These are phyloP conservation scores for Chamaecrista fasciculata DNA, from an alignment of 306 rosid species.

Conservation along the genomic window DNA sequence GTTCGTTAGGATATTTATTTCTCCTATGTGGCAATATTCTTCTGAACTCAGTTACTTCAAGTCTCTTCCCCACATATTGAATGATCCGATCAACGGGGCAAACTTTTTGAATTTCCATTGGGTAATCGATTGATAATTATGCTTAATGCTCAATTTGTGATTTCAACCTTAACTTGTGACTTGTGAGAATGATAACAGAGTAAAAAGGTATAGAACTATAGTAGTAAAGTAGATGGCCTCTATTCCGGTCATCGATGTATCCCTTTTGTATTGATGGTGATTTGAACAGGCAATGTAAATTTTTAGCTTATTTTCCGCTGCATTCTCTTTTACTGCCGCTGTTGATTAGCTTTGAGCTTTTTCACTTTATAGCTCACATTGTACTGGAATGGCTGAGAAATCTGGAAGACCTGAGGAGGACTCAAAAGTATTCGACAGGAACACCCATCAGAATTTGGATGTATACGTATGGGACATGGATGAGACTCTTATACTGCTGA, in stretches of 20 bases:
- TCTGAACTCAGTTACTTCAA: neutral
- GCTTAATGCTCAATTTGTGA: neutral
- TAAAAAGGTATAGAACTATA: neutral
- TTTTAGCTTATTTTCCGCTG: conserved; percentile 8
- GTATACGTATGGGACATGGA: conserved; percentile 95
- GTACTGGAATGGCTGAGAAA: conserved; percentile 44
- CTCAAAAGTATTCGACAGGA: conserved; percentile 27
- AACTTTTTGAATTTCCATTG: neutral
- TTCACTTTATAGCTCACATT: conserved; percentile 2
- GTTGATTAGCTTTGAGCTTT: neutral
- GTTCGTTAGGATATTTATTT: neutral
- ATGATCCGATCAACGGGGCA: neutral
- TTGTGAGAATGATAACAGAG: neutral
- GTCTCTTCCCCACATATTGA: neutral
- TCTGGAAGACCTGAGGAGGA: conserved; percentile 33
- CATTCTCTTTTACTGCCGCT: conserved; percentile 20
- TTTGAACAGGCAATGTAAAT: conserved; percentile 6
- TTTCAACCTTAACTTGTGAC: neutral
- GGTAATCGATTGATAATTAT: neutral
- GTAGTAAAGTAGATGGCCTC: neutral
- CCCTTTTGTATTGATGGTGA: neutral
- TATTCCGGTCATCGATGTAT: neutral
- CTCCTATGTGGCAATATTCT: neutral
- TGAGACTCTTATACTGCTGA: conserved; percentile 86
- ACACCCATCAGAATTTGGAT: conserved; percentile 42